Conservation (phyloP, 495 filamentous ascomycete genomes). For the Glonium stellatum region DNA sequence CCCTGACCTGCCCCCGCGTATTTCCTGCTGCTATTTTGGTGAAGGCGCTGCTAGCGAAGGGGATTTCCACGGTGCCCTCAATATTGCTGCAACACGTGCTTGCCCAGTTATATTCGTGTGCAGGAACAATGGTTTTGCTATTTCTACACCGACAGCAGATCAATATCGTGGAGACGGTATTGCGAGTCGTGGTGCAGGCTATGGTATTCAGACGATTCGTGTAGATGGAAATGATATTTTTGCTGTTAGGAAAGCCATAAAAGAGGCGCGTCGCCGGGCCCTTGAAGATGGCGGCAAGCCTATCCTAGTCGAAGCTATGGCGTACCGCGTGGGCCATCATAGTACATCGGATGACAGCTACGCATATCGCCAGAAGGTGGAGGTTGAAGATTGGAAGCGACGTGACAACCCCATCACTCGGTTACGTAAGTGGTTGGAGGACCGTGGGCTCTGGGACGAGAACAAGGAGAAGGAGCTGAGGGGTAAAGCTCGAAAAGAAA, state of each 20-base stretch:
- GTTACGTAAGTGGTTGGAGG: constrained; percentile 86
- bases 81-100: constrained; percentile 88
- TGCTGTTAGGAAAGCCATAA: constrained; percentile 80
- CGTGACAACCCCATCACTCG: constrained; percentile 91
- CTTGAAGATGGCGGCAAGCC: constrained; percentile 70
- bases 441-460: constrained; percentile 74
- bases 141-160: constrained; percentile 87
- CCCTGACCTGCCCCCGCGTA: constrained; percentile 55
- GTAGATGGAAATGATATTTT: constrained; percentile 98
- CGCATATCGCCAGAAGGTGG: constrained; percentile 85
- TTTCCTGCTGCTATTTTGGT: constrained; percentile 89
- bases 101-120: constrained; percentile 93
- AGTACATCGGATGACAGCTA: constrained; percentile 97
- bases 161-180: constrained; percentile 98
- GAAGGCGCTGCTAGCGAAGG: constrained; percentile 97
- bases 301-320: constrained; percentile 92
- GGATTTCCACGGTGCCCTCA: constrained; percentile 95
- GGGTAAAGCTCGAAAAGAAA: constrained; percentile 58
- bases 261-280: constrained; percentile 68
- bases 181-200: constrained; percentile 87
- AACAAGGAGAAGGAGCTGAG: constrained; percentile 68
- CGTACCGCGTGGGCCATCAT: constrained; percentile 93
- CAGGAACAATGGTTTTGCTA: constrained; percentile 96
- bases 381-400: constrained; percentile 97
- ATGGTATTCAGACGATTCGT: constrained; percentile 93